Base-by-base conservation (phyloP, 768 basidiomycete genomes). In the Kwoniella pini region DNA sequence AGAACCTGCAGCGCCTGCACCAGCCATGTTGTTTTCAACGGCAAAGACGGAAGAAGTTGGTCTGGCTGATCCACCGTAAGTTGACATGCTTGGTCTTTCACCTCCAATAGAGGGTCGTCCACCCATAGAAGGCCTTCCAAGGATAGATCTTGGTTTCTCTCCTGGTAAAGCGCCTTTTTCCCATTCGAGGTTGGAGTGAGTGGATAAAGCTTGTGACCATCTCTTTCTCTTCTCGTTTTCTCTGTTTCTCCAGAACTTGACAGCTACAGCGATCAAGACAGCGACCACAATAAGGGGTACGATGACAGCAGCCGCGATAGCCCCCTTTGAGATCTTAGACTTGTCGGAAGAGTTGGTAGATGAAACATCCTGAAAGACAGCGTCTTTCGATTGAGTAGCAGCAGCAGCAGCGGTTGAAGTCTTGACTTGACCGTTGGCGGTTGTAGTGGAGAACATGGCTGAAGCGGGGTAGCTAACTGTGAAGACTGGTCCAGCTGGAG, bases 401-500 rank as follows among this genome's bases (percentile, higher is more conserved):
- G 69, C 67, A 13, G 71, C 65, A n/a, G 65, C 66, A n/a, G 65
- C 65, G 27, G 69, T 71, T 9, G 67, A 60, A 22, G 74, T 76
- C 21, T 59, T 57, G 15, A 67, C 65, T 39, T 57, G 49, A 9
- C 71, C 72, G 28, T 63, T 64, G 19, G 44, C 65, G 36, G 69
- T 67, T 22, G 62, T 67, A 12, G 75, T 75, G n/a, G 69, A 52
- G 45, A 62, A 64, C 67, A 71, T 69, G n/a, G 65, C 67, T 11
- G 64, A 59, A 13, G 65, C 63, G n/a, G 74, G 62, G 54, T 77
- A 77, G 31, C 57, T 75, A 39, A 77, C 70, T 12, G 38, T 62
- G 62, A 77, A 80, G 28, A 77, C 57, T 2, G 79, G 79, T 28
- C 78, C 79, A 22, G 75, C 55, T 24, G 77, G 70, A 15, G 62